phyloP scores from a whole-genome alignment of 2,329 filamentous ascomycete species.

The Trichoderma gracile region DNA sequence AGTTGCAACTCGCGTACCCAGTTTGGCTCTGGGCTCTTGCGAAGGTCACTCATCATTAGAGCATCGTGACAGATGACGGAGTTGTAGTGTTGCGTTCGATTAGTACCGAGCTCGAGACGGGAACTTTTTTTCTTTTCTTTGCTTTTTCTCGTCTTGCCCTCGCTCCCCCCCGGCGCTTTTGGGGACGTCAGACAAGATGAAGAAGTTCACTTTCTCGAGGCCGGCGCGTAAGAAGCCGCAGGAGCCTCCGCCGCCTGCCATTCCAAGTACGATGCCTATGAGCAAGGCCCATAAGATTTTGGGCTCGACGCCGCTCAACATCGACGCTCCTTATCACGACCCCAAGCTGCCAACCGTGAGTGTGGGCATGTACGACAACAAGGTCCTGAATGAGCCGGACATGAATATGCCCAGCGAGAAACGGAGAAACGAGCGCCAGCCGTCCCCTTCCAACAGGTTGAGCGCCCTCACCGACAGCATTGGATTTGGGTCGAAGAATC shows the following conservation, averaged over 20 bases:
- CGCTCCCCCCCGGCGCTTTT: neutral
- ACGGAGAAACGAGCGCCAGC: conserved; percentile 51
- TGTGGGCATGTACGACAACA: conserved; percentile 47
- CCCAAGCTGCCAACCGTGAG: conserved; percentile 47
- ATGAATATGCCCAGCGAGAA: conserved; percentile 28
- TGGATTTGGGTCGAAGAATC: conserved; percentile 41
- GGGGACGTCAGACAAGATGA: conserved; percentile 36
- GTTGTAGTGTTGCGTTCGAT: conserved; percentile 1
- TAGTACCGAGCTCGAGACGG: conserved; percentile 17
- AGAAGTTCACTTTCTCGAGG: conserved; percentile 52
- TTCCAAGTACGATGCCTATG: conserved; percentile 38
- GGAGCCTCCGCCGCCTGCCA: conserved; percentile 33
- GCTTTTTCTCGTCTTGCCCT: neutral
- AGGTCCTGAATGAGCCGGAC: conserved; percentile 32
- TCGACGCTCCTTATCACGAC: conserved; percentile 45
- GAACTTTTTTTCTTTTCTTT: conserved; percentile 15
- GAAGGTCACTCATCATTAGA: neutral
- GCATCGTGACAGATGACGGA: conserved; percentile 18
- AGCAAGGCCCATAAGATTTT: conserved; percentile 56
- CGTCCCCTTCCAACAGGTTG: conserved; percentile 42
- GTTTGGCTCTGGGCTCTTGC: neutral
- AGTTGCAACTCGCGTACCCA: neutral
- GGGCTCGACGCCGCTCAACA: conserved; percentile 48
- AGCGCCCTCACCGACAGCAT: conserved; percentile 24
- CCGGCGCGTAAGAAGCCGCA: conserved; percentile 49